phyloP scores from a whole-genome alignment of 164 flowering plant species.

The Vitis labrusca region DNA sequence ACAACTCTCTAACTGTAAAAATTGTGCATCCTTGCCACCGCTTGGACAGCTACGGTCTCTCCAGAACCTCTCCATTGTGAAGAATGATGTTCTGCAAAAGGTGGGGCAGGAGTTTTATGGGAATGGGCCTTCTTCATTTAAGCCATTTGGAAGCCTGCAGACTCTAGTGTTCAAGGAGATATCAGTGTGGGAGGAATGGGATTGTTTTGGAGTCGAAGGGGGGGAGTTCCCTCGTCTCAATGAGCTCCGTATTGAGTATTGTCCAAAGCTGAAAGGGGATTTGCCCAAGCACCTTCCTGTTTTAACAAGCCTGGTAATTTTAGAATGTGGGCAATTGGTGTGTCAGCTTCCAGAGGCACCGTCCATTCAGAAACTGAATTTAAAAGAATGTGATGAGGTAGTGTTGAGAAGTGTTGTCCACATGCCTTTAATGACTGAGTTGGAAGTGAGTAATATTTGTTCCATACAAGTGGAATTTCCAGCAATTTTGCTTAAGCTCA shows the following conservation, averaged over 20 bases:
- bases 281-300: not conserved
- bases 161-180: conserved; percentile 7
- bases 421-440: too few relatives aligned
- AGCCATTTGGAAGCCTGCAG: conserved; percentile 8
- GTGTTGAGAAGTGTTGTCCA: too few relatives aligned
- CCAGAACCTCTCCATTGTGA: conserved; percentile 4
- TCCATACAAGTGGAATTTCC: too few relatives aligned
- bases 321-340: too few relatives aligned
- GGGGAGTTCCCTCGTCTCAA: conserved; percentile 9
- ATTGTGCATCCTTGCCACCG: conserved; percentile 10
- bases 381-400: too few relatives aligned
- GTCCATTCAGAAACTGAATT: too few relatives aligned
- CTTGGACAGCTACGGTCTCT: conserved; percentile 17
- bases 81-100: not conserved
- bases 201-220: not conserved
- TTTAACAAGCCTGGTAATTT: too few relatives aligned
- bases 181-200: conserved; percentile 19
- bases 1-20: not conserved
- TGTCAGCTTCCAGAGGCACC: too few relatives aligned
- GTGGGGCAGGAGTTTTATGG: conserved; percentile 16
- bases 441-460: too few relatives aligned
- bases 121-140: not conserved
- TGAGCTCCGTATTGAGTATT: conserved; percentile 2
- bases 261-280: conserved; percentile 1
- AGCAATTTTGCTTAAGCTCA: too few relatives aligned